These are phyloP conservation scores for Talaromyces nanjingensis DNA, from an alignment of 495 filamentous ascomycete species.

Conservation along the genomic window DNA sequence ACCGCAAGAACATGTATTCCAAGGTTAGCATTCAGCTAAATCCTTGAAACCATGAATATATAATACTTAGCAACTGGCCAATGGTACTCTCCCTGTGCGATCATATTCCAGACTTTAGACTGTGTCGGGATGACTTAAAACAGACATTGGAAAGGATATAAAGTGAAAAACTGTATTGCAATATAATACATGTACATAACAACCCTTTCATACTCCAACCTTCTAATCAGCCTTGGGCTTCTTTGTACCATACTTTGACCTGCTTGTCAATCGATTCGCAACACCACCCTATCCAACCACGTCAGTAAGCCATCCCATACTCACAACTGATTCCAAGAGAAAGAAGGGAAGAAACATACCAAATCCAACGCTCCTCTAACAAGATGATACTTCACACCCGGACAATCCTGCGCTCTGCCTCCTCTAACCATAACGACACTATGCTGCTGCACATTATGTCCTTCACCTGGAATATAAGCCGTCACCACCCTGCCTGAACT, in stretches of 20 bases:
- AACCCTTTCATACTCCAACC: not conserved
- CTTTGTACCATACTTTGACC: slow-evolving; percentile 98
- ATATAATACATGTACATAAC: slow-evolving; percentile 6
- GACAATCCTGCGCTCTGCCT: slow-evolving; percentile 91
- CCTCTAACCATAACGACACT: slow-evolving; percentile 91
- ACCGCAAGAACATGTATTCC: too few species aligned
- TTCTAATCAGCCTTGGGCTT: slow-evolving; percentile 70
- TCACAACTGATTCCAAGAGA: not conserved
- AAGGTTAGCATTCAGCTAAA: too few species aligned
- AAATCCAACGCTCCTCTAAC: slow-evolving; percentile 90
- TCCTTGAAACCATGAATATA: too few species aligned
- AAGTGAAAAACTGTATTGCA: not conserved
- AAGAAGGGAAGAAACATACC: slow-evolving; percentile 47
- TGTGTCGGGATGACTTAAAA: not conserved
- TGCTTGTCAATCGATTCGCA: slow-evolving; percentile 66
- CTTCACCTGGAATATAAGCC: slow-evolving; percentile 92
- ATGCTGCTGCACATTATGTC: slow-evolving; percentile 98
- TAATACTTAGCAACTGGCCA: too few species aligned
- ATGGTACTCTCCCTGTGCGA: not conserved
- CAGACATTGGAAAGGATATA: not conserved
- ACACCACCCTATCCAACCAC: slow-evolving; percentile 70
- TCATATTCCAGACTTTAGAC: not conserved
- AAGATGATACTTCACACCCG: slow-evolving; percentile 92
- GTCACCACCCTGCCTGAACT: slow-evolving; percentile 82
- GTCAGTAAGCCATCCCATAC: not conserved